Conservation (phyloP, 192 early-diverging fungal species). For the Radiomyces spectabilis region DNA sequence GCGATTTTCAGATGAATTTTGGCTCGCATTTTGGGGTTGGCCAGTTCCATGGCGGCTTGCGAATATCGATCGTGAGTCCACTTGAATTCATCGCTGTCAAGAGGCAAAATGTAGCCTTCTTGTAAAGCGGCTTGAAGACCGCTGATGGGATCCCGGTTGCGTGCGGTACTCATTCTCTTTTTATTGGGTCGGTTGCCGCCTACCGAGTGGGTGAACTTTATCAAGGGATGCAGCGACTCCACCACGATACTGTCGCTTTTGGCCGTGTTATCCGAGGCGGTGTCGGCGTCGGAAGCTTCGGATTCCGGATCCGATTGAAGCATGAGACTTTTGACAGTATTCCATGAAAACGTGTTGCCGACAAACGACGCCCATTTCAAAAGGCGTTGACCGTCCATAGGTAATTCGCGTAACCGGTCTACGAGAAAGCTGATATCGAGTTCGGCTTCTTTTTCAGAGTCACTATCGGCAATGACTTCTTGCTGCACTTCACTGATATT, state of each 20-base stretch:
- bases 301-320: slow-evolving; percentile 12
- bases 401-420: slow-evolving; percentile 8
- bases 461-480: slow-evolving; percentile 5
- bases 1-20: slow-evolving; percentile 26
- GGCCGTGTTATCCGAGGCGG: not conserved
- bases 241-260: not conserved
- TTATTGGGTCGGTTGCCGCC: not conserved
- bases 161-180: not conserved
- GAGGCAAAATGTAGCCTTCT: slow-evolving; percentile 22
- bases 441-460: slow-evolving; percentile 7
- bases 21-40: slow-evolving; percentile 7
- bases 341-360: slow-evolving; percentile 25
- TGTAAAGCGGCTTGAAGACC: slow-evolving; percentile 22
- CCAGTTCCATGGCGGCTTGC: slow-evolving; percentile 25
- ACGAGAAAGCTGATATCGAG: slow-evolving; percentile 16
- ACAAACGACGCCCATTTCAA: slow-evolving; percentile 27
- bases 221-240: slow-evolving; percentile 3
- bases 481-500: slow-evolving; percentile 15
- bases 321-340: slow-evolving; percentile 23
- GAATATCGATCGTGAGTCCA: slow-evolving; percentile 27
- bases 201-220: not conserved
- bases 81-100: slow-evolving; percentile 24
- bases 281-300: slow-evolving; percentile 7
- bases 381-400: slow-evolving; percentile 18
- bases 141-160: slow-evolving; percentile 12